Conservation (phyloP, 139 green algal genomes). For the Chlamydomonas schloesseri region DNA sequence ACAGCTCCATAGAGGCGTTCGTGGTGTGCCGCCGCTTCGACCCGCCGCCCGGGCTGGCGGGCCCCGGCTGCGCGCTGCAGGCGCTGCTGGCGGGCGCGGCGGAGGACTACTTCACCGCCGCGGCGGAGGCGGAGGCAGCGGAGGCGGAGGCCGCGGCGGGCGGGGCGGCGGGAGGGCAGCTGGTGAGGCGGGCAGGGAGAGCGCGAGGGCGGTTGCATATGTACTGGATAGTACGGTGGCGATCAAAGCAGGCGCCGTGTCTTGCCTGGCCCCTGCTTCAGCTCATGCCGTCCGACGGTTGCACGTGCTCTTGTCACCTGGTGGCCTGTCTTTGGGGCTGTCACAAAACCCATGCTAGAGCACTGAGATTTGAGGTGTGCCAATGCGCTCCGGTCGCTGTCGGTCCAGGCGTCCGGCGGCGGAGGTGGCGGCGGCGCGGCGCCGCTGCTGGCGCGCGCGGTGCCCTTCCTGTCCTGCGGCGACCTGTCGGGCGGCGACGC, state of each 20-base stretch:
- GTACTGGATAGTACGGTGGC: too few species aligned
- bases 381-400: too few species aligned
- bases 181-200: too few species aligned
- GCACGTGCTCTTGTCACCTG: too few species aligned
- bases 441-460: conserved; percentile 46
- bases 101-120: not conserved
- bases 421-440: not conserved
- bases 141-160: not conserved
- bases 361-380: too few species aligned
- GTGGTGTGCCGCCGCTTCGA: conserved; percentile 92
- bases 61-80: conserved; percentile 5
- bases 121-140: not conserved
- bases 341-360: too few species aligned
- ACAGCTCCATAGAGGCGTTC: conserved; percentile 96
- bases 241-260: too few species aligned
- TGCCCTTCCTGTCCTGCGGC: conserved; percentile 96
- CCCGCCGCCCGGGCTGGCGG: conserved; percentile 77
- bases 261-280: too few species aligned
- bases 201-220: too few species aligned
- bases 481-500: conserved; percentile 93
- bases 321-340: too few species aligned
- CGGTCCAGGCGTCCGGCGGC: not conserved
- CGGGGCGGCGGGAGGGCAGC: too few species aligned
- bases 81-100: conserved; percentile 4
- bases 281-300: too few species aligned